phyloP scores from a whole-genome alignment of 352 stramenopile genomes.

The Phytophthora pini region DNA sequence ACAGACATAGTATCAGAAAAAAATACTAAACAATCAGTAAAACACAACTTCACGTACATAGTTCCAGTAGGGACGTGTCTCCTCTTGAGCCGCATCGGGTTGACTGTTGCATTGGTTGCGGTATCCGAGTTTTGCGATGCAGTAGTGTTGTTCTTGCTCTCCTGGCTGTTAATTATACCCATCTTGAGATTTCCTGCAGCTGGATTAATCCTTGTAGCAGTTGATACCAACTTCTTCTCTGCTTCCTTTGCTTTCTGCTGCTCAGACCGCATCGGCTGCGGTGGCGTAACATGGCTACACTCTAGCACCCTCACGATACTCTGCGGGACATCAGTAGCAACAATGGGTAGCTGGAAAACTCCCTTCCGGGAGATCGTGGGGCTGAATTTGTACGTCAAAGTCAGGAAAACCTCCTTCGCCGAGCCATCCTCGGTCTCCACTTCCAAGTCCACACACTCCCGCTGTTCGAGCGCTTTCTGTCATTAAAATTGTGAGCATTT shows the following conservation, averaged over 20 bases:
- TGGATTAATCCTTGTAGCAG: constrained; percentile 3
- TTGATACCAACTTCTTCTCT: constrained; percentile 4
- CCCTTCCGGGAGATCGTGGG: constrained; percentile 59
- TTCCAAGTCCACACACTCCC: constrained; percentile 47
- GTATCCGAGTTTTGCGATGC: constrained; percentile 18
- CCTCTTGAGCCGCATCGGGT: constrained; percentile 47
- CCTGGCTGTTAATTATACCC: constrained; percentile 2
- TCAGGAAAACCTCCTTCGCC: constrained; percentile 32
- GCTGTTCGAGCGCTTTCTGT: constrained; percentile 53
- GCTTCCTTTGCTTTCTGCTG: constrained; percentile 28
- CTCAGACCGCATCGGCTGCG: constrained; percentile 40
- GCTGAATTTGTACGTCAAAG: constrained; percentile 74
- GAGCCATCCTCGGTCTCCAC: constrained; percentile 24
- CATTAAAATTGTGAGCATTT: background rate
- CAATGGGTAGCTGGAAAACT: constrained; percentile 48
- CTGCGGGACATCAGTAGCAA: constrained; percentile 28
- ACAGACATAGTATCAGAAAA: constrained; percentile 4
- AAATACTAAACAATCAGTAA: background rate
- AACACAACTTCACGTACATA: constrained; percentile 42
- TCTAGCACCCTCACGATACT: constrained; percentile 48
- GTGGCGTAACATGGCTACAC: constrained; percentile 45
- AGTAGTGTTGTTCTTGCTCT: background rate
- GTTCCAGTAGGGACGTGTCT: constrained; percentile 55
- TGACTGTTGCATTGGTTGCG: constrained; percentile 7
- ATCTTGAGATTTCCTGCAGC: background rate